A percentile compares a stretch with the other conserved stretches of the same genome.
Conservation (phyloP, 2,329 filamentous ascomycete genomes). For the Epichloe gansuensis region DNA sequence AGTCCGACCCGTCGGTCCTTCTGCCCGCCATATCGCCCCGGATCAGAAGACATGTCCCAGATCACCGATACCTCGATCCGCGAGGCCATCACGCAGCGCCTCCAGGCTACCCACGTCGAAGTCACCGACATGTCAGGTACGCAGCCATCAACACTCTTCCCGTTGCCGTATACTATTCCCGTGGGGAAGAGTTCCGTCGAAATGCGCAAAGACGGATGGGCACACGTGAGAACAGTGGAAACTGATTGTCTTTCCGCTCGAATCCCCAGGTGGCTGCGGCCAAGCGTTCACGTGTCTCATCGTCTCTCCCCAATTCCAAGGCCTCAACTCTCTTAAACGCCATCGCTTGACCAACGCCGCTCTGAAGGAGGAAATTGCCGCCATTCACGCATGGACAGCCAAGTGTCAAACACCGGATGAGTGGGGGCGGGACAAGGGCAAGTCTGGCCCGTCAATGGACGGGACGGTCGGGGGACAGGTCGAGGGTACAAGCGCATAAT, state of each 20-base stretch:
- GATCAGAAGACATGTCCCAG: conserved; percentile 3
- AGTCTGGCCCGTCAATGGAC: conserved; percentile 27
- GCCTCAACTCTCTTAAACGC: conserved; percentile 66
- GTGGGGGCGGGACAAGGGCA: conserved; percentile 55
- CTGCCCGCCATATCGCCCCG: too few relatives aligned
- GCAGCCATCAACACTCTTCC: conserved; percentile 11
- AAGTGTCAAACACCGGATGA: conserved; percentile 89
- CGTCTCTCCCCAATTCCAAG: conserved; percentile 55
- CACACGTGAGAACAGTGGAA: neutral
- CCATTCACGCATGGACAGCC: conserved; percentile 89
- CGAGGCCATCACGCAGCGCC: conserved; percentile 53
- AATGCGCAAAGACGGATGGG: neutral
- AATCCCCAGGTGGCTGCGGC: conserved; percentile 41
- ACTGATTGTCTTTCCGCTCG: neutral
- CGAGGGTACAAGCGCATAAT: conserved; percentile 16
- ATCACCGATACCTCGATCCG: conserved; percentile 65
- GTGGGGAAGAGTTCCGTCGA: neutral
- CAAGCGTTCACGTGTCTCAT: conserved; percentile 49
- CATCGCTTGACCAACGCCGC: conserved; percentile 77
- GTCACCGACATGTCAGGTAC: conserved; percentile 88
- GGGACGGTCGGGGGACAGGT: conserved; percentile 33
- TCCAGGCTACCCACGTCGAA: conserved; percentile 69
- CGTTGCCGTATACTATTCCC: neutral
- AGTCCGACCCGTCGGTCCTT: neutral
- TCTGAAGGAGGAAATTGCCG: conserved; percentile 76